Conservation (phyloP, 192 early-diverging fungal species). For the Phlyctochytrium bullatum region DNA sequence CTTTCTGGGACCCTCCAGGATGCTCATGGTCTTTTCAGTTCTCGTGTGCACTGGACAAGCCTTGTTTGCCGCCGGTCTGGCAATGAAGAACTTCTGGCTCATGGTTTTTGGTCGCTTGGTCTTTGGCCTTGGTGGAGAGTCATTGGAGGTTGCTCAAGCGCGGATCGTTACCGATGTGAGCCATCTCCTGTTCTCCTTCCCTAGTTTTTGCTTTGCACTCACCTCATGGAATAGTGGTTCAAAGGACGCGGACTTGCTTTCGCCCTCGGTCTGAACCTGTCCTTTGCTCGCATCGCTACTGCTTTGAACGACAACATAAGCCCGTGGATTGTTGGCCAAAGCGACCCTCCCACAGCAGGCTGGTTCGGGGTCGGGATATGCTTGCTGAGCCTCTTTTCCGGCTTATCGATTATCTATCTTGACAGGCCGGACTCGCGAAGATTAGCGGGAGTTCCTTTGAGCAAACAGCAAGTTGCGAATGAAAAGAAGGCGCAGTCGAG, state of each 20-base stretch:
- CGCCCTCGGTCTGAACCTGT: conserved; percentile 55
- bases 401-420: conserved; percentile 35
- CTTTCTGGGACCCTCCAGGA: conserved; percentile 36
- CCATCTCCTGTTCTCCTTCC: neutral
- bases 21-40: conserved; percentile 46
- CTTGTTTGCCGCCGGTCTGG: conserved; percentile 46
- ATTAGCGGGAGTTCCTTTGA: conserved; percentile 39
- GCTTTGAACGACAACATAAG: conserved; percentile 60
- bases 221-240: conserved; percentile 47
- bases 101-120: conserved; percentile 56
- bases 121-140: conserved; percentile 65
- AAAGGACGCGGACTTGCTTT: conserved; percentile 56
- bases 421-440: conserved; percentile 44
- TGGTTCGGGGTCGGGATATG: conserved; percentile 57
- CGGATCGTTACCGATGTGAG: conserved; percentile 46
- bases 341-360: conserved; percentile 29
- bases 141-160: conserved; percentile 60
- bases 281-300: conserved; percentile 51
- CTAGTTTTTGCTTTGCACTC: neutral
- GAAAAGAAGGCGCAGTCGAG: neutral
- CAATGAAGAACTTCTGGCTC: conserved; percentile 31
- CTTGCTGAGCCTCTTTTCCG: conserved; percentile 38
- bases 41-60: conserved; percentile 48
- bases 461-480: neutral
- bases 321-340: conserved; percentile 44